These are phyloP conservation scores for Fusarium poae DNA, from an alignment of 2,329 filamentous ascomycete genomes.

Conservation along the genomic window DNA sequence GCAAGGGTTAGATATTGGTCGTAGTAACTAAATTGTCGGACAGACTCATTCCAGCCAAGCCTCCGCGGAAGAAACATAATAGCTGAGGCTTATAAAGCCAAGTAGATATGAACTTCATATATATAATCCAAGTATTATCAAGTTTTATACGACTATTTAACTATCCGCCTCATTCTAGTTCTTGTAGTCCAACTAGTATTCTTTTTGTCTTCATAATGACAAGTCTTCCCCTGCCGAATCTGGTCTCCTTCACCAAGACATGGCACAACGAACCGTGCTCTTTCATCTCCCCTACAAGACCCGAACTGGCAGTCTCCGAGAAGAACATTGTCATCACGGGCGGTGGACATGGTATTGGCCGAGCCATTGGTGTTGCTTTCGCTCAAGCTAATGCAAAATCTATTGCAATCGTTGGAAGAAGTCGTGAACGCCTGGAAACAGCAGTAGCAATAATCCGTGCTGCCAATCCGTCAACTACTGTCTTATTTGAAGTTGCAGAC, in stretches of 20 bases:
- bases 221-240: not conserved
- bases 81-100: not conserved
- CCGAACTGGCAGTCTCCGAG: conserved; percentile 51
- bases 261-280: conserved; percentile 48
- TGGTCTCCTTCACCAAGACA: conserved; percentile 38
- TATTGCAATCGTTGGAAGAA: conserved; percentile 58
- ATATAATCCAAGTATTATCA: not conserved
- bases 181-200: not conserved
- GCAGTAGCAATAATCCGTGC: conserved; percentile 18
- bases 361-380: conserved; percentile 71
- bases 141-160: not conserved
- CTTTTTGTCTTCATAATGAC: not conserved
- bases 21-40: not conserved
- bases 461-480: not conserved
- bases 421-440: conserved; percentile 45
- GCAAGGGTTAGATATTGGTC: not conserved
- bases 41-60: not conserved
- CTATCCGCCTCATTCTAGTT: too few relatives aligned
- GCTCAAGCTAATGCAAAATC: conserved; percentile 54
- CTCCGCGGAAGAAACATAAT: not conserved
- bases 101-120: rapidly evolving
- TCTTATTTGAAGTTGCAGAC: conserved; percentile 1
- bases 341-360: conserved; percentile 72
- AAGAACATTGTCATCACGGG: conserved; percentile 73
- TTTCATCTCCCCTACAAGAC: conserved; percentile 48